These are phyloP conservation scores for Mycena maculata DNA, from an alignment of 768 basidiomycete genomes.

Conservation along the genomic window DNA sequence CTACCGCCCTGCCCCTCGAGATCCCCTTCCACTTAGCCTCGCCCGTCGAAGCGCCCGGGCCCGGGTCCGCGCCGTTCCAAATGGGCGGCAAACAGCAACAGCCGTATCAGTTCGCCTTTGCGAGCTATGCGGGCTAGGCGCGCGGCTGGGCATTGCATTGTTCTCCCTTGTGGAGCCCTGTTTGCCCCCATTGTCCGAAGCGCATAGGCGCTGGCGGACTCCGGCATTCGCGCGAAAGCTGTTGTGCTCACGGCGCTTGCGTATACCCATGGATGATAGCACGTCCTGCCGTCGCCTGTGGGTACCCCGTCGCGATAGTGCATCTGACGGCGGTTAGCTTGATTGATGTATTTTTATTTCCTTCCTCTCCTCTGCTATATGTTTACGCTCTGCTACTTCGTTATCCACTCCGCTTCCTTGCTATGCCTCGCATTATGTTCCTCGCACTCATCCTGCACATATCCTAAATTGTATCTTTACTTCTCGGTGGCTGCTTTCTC, in stretches of 20 bases:
- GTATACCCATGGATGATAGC: constrained; percentile 18
- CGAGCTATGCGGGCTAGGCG: constrained; percentile 11
- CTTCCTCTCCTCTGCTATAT: constrained; percentile 1
- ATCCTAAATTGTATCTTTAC: constrained; percentile 17
- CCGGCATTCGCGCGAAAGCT: not conserved
- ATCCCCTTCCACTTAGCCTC: not conserved
- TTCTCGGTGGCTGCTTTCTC: not conserved
- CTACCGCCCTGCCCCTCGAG: constrained; percentile 22
- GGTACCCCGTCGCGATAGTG: constrained; percentile 33
- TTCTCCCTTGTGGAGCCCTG: not conserved
- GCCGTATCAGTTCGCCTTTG: constrained; percentile 17
- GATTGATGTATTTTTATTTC: constrained; percentile 30
- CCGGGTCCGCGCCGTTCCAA: not conserved
- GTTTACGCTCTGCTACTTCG: constrained; percentile 5
- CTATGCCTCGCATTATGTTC: not conserved
- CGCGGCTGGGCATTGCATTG: not conserved
- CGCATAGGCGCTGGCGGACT: not conserved
- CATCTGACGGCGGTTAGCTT: constrained; percentile 27
- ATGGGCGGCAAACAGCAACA: constrained; percentile 11
- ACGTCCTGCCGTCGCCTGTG: constrained; percentile 26
- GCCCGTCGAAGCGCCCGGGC: not conserved
- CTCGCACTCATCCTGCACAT: constrained; percentile 2
- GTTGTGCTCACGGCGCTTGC: not conserved
- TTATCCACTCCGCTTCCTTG: not conserved
- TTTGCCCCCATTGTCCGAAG: constrained; percentile 18